These are phyloP conservation scores for Hansenula sp. DNA, from an alignment of 1,139 yeast species.

Conservation along the genomic window DNA sequence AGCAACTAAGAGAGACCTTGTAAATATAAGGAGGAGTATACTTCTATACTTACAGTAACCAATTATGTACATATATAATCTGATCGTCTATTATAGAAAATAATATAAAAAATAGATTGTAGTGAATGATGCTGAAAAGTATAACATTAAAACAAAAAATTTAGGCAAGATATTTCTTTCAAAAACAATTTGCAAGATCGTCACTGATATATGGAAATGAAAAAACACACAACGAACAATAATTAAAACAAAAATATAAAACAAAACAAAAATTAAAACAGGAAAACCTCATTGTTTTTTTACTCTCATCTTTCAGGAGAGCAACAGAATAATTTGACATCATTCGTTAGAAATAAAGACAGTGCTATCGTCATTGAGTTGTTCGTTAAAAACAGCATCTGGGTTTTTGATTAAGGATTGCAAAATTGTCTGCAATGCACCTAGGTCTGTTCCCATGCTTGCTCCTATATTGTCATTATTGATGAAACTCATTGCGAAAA, in stretches of 20 bases:
- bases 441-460: constrained; percentile 38
- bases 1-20: not conserved
- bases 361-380: constrained; percentile 7
- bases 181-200: not conserved
- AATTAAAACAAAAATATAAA: not conserved
- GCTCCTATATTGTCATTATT: constrained; percentile 34
- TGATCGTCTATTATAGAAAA: not conserved
- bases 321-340: not conserved
- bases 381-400: constrained; percentile 20
- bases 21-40: not conserved
- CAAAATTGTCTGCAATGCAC: constrained; percentile 36
- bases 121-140: not conserved
- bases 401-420: constrained; percentile 33
- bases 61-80: not conserved
- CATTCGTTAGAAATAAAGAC: constrained; percentile 8
- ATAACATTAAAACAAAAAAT: not conserved
- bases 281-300: not conserved
- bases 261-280: not conserved
- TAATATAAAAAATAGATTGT: not conserved
- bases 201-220: constrained; percentile 1
- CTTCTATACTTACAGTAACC: not conserved
- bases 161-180: not conserved
- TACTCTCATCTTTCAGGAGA: not conserved
- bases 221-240: not conserved
- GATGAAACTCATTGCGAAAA: constrained; percentile 58